phyloP scores from a whole-genome alignment of 192 early-diverging fungal genomes.

The Mortierella alpina region DNA sequence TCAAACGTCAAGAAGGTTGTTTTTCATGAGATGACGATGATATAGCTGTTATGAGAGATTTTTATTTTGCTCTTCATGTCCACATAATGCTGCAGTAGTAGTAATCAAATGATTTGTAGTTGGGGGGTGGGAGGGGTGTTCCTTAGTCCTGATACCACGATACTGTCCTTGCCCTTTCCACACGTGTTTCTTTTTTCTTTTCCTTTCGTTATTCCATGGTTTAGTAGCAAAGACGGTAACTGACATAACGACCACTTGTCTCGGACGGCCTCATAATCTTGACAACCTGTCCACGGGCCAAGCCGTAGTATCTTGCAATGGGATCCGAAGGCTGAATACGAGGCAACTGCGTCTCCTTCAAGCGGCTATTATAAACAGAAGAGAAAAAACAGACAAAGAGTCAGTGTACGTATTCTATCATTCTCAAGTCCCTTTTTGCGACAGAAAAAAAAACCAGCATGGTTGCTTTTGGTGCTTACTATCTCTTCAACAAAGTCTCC shows the following conservation, averaged over 20 bases:
- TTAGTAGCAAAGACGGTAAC: conserved; percentile 95
- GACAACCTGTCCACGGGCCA: conserved; percentile 89
- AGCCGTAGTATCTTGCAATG: conserved; percentile 95
- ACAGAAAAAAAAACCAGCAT: conserved; percentile 3
- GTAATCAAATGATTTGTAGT: no score
- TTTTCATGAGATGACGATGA: no score
- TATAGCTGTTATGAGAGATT: not conserved
- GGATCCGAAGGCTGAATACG: conserved; percentile 90
- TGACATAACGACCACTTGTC: conserved; percentile 97
- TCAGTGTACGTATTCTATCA: not conserved
- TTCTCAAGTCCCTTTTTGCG: not conserved
- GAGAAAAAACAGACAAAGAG: conserved; percentile 15
- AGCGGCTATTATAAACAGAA: conserved; percentile 67
- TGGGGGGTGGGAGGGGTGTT: no score
- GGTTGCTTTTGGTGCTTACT: no score
- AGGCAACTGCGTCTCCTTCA: conserved; percentile 96
- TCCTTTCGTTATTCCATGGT: not conserved
- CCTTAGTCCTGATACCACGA: no score
- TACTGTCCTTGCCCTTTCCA: no score
- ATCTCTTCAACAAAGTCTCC: conserved; percentile 87
- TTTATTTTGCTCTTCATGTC: not conserved
- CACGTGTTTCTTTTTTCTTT: no score
- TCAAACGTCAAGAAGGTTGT: no score
- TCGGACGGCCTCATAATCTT: conserved; percentile 95
- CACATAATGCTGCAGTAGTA: not conserved